A percentile compares a stretch with the other conserved stretches of the same genome.
These are phyloP conservation scores for Fennellomyces sp. DNA, from an alignment of 371 early-diverging fungal species.

Conservation along the genomic window DNA sequence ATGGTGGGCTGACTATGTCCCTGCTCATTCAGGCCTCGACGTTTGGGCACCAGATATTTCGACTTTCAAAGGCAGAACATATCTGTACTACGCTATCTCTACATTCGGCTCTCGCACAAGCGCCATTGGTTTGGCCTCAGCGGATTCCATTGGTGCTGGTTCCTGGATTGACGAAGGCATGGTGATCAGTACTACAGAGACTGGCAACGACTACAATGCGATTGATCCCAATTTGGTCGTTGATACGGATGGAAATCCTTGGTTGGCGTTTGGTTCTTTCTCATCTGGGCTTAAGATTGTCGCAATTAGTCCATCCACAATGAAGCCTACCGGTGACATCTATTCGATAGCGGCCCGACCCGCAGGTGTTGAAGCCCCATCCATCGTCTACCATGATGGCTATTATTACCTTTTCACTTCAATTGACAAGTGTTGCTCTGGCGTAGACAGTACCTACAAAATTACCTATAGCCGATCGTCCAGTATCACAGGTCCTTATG, in stretches of 20 bases:
- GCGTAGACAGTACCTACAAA: conserved; percentile 13
- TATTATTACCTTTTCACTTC: conserved; percentile 17
- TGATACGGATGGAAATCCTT: conserved; percentile 8
- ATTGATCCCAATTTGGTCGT: conserved; percentile 14
- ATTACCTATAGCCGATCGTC: conserved; percentile 4
- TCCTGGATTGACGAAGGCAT: conserved; percentile 15
- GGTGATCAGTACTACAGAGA: neutral
- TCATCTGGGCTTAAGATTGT: conserved; percentile 15
- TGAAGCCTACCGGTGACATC: conserved; percentile 13
- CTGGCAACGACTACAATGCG: conserved; percentile 7
- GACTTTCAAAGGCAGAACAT: conserved; percentile 1
- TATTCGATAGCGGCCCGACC: conserved; percentile 14
- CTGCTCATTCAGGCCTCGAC: conserved; percentile 1
- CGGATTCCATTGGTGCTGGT: conserved; percentile 9
- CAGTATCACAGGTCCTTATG: conserved; percentile 13
- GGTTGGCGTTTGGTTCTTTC: conserved; percentile 18
- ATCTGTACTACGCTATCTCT: conserved; percentile 9
- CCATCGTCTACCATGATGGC: conserved; percentile 12
- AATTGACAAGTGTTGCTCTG: conserved; percentile 14
- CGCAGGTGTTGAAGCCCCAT: neutral
- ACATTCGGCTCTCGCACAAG: conserved; percentile 11
- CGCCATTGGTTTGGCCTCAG: conserved; percentile 14
- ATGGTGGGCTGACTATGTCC: conserved; percentile 8
- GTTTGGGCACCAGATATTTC: conserved; percentile 17
- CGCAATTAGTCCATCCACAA: conserved; percentile 2